Base-by-base conservation (phyloP, 192 early-diverging fungal species). In the Chytriomyces confervae region DNA sequence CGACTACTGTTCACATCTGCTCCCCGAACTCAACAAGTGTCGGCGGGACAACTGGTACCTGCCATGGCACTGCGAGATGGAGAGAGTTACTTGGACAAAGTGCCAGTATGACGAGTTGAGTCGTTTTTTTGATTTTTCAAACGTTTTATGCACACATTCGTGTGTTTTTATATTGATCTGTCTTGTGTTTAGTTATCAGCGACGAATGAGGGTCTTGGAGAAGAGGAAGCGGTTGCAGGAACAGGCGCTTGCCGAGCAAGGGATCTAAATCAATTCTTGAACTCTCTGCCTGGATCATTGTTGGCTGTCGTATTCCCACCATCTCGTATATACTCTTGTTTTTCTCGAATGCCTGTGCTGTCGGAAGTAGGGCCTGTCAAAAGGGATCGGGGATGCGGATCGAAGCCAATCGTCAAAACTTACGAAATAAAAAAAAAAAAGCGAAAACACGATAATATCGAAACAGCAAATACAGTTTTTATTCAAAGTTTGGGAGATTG, bases 11-110 rank as follows among this genome's bases (percentile, higher is more conserved):
- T 92, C 97, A 50, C 92, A 97, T 77, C 83, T 98, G 71, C 86
- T 95, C 47, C 93, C 96, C 70, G 92, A 91, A 49, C 84, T 98
- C 50, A 95, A 98, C 92, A 92, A 95, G 81, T 98, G 97, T 86
- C 86, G 97, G 62, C 87, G 86, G 72, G 89, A 91, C 60, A 94
- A 88, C 79, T 92, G 86, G 80, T 97, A 95, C 82, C 68, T 95
- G 73, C 97, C 97, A 23, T 97, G 95, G 95, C 94, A 95, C 80
- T 98, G 97, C 88, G 92, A 92, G 82, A 86, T 91, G 63, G 95
- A 97, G 83, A 84, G 93, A 68, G 92, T 96, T 61, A 86, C 86
- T 63, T 98, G 94, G 83, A 93, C 94, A 81, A 95, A 97, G 80
- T 98, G 97, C 84, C 94, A 96, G 89, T 97, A 97, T 84, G 93